Base-by-base conservation (phyloP, 495 filamentous ascomycete species). In the Daldinia decipiens region DNA sequence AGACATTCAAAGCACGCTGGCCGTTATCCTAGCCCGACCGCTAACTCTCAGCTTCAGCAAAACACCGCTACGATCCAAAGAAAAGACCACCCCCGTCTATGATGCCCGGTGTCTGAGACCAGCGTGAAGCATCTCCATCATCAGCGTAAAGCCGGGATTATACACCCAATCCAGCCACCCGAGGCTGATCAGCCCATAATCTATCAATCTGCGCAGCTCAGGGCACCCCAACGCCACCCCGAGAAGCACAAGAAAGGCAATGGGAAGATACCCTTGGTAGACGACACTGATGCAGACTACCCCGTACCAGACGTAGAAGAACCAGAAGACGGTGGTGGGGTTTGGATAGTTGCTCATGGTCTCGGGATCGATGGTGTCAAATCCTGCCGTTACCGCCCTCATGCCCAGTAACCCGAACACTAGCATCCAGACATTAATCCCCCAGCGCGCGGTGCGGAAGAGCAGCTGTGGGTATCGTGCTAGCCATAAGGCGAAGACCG, bases 91-190 rank as follows among this genome's bases (percentile, higher is more conserved):
- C 11, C 6, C 11, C 19, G 7, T 45, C 9, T 12, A 24, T 47
- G 8, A 21, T 24, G 17, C 0, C 17, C 43, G 15, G 5, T 31
- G 2, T 15, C 1, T 15, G 2, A 15, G 24, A 13, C 11, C 5
- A 52, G 2, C 12, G 17, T 3, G 0, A 13, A 29, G 5, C 5
- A 11, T n/a, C 24, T 53, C 51, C 51, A 15, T 5, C 26, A 53
- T 3, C 26, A 53, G 13, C 27, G 29, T 31, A 27, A 27, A 53
- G 9, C 15, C 3, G 12, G 43, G 43, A 47, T 4, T 69, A 51
- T 76, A 52, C 40, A 71, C 54, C 3, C 52, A 8, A 3, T 65
- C 61, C 2, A 67, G 15, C 74, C 61, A 74, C 11, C 67, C 60
- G 13, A 74, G 53, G 19, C 40, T 24, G 1, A 65, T 64, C 6